Evolutionary conservation across 331 rosid species (phyloP).

Genomic region (Spiraea crenata): DNA sequence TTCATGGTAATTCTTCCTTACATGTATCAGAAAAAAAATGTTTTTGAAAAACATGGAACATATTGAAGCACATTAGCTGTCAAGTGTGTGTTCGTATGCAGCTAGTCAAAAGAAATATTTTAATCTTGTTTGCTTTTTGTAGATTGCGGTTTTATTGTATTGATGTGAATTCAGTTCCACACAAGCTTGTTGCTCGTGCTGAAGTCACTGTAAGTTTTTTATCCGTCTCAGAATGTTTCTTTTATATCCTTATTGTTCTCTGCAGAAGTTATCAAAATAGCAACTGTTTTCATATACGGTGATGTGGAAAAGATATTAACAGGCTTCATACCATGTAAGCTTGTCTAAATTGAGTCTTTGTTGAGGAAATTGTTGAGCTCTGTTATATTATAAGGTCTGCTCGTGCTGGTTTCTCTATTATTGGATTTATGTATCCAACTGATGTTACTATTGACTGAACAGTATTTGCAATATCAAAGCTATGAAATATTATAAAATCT

Average conservation of each 20-base stretch:
- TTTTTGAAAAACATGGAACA: not conserved
- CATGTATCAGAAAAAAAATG: not conserved
- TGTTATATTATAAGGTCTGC: too few relatives aligned
- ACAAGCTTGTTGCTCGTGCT: conserved; percentile 74
- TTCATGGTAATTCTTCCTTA: not conserved
- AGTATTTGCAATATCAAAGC: too few relatives aligned
- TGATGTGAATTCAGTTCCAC: conserved; percentile 72
- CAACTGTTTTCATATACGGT: not conserved
- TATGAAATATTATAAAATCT: too few relatives aligned
- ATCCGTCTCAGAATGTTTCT: not conserved
- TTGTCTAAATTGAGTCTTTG: not conserved
- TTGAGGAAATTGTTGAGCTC: too few relatives aligned
- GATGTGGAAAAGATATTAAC: too few relatives aligned
- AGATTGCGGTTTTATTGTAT: conserved; percentile 70
- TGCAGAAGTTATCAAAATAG: not conserved
- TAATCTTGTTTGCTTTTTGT: conserved; percentile 21
- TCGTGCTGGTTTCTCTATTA: too few relatives aligned
- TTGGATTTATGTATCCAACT: too few relatives aligned
- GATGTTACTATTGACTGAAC: too few relatives aligned
- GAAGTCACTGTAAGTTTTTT: conserved; percentile 79
- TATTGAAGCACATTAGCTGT: not conserved
- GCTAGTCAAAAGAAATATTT: not conserved
- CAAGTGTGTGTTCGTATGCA: not conserved
- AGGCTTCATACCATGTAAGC: not conserved
- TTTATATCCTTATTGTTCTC: not conserved